Conservation (phyloP, 345 rosid genomes). For the Cardamine resedifolia region DNA sequence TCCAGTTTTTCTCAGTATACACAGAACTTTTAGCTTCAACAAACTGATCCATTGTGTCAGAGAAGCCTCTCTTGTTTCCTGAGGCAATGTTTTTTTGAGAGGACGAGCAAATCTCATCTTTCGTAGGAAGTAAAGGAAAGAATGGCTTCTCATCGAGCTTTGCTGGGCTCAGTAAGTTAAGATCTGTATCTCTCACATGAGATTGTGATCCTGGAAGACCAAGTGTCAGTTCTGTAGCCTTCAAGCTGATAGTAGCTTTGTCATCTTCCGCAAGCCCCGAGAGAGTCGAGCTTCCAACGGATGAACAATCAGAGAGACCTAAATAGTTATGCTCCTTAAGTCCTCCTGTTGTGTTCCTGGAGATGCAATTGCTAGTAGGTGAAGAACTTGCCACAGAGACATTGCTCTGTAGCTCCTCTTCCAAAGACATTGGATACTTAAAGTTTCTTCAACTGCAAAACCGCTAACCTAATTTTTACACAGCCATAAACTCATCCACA, state of each 20-base stretch:
- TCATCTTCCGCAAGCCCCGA: slow-evolving; percentile 46
- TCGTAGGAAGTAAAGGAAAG: slow-evolving; percentile 75
- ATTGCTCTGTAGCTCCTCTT: slow-evolving; percentile 53
- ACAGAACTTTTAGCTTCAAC: slow-evolving; percentile 58
- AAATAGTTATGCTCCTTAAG: slow-evolving; percentile 76
- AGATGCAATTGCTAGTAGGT: slow-evolving; percentile 30
- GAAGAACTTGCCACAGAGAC: slow-evolving; percentile 53
- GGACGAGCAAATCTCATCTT: slow-evolving; percentile 55
- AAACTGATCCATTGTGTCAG: slow-evolving; percentile 73
- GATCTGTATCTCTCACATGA: slow-evolving; percentile 54
- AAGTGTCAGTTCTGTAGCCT: slow-evolving; percentile 82
- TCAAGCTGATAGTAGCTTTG: slow-evolving; percentile 61
- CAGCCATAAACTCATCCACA: background rate
- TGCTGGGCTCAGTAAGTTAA: slow-evolving; percentile 45
- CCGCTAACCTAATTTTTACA: background rate
- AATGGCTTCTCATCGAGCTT: slow-evolving; percentile 66
- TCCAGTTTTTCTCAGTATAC: slow-evolving; percentile 64
- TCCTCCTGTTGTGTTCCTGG: slow-evolving; percentile 21
- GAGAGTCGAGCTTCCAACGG: slow-evolving; percentile 70
- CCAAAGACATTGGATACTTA: slow-evolving; percentile 59
- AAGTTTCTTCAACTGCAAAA: slow-evolving; percentile 19
- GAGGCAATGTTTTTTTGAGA: slow-evolving; percentile 54
- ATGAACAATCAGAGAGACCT: slow-evolving; percentile 79
- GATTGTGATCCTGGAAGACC: slow-evolving; percentile 92
- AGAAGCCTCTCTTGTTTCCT: slow-evolving; percentile 81